Base-by-base conservation (phyloP, 1,284 basidiomycete species). In the Microbotryum saponariae region DNA sequence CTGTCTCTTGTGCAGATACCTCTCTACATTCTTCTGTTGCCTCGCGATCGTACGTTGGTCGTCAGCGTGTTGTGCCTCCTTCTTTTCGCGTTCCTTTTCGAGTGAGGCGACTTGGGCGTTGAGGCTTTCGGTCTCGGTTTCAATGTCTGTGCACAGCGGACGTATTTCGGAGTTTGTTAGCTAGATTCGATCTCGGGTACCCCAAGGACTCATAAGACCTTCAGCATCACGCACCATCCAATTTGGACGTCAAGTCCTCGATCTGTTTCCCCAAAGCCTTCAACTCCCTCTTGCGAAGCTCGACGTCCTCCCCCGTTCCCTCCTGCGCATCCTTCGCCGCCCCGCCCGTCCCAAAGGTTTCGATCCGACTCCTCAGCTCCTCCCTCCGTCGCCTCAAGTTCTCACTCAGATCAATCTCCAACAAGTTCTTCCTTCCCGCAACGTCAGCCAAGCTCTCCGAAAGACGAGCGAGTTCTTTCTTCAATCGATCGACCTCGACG, bases 331-430 rank as follows among this genome's bases (percentile, higher is more conserved):
- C 85, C n/a, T 80, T 42, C 6, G 82, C 83, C 1, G 80, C 67
- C 2, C 69, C 66, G 25, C 66, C 79, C 57, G 85, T 86, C 53
- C 82, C 87, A 21, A 88, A 77, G 54, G 81, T 77, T 66, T 97
- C 92, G 18, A 97, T 78, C 72, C 88, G 88, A 47, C 78, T 76
- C 48, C 84, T 82, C 3, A 97, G 73, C 71, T 93, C 91, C 59
- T 91, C 86, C 47, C 84, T 80, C 18, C 86, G 82, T 4, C 92
- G 82, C 21, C 85, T 81, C 20, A 97, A 80, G 67, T 86, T 86
- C 73, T 98, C 94, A 66, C 88, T 90, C 42, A 98, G 80, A 75
- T 98, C 94, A 57, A 97, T 93, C 74, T 97, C 90, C 25, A 97
- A 78, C 16, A 85, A 77, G 72, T 85, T 89, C 76, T 89, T 91